A percentile compares a stretch with the other conserved stretches of the same genome.
These are phyloP conservation scores for Ocimum tenuiflorum DNA, from an alignment of 257 asterid genomes.

Conservation along the genomic window DNA sequence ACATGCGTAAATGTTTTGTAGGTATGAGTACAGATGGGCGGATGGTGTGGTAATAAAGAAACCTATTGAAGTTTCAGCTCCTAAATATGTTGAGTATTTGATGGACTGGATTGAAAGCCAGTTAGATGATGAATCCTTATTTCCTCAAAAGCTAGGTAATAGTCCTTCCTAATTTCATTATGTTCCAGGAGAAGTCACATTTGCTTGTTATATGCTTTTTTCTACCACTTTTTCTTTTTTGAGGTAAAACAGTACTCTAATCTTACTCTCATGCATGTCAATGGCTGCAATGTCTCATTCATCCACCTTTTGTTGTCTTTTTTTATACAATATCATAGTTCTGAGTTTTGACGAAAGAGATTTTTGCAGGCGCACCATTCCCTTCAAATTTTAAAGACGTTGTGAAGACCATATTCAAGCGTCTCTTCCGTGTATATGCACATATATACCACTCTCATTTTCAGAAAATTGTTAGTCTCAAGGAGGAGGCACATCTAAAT, in stretches of 20 bases:
- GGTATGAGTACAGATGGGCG: slow-evolving; percentile 95
- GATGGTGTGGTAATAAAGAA: slow-evolving; percentile 85
- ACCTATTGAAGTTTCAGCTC: slow-evolving; percentile 91
- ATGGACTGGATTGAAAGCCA: slow-evolving; percentile 94
- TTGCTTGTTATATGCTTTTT: neutral
- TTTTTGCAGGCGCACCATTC: slow-evolving; percentile 66
- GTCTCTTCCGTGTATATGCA: slow-evolving; percentile 75
- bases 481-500: slow-evolving; percentile 80
- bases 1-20: slow-evolving; percentile 19
- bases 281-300: neutral
- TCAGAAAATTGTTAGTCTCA: slow-evolving; percentile 64
- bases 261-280: neutral
- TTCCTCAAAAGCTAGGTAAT: slow-evolving; percentile 86
- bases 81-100: slow-evolving; percentile 81
- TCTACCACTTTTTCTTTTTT: neutral
- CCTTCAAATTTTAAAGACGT: slow-evolving; percentile 74
- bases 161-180: neutral
- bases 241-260: neutral
- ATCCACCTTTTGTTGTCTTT: too few species aligned
- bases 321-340: too few species aligned
- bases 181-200: neutral
- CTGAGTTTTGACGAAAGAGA: slow-evolving; percentile 6
- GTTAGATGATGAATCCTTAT: slow-evolving; percentile 75
- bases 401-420: slow-evolving; percentile 72
- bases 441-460: slow-evolving; percentile 81